A percentile compares a stretch with the other conserved stretches of the same genome.
These are phyloP conservation scores for Yamadazyma sp. DNA, from an alignment of 1,139 yeast genomes.

Conservation along the genomic window DNA sequence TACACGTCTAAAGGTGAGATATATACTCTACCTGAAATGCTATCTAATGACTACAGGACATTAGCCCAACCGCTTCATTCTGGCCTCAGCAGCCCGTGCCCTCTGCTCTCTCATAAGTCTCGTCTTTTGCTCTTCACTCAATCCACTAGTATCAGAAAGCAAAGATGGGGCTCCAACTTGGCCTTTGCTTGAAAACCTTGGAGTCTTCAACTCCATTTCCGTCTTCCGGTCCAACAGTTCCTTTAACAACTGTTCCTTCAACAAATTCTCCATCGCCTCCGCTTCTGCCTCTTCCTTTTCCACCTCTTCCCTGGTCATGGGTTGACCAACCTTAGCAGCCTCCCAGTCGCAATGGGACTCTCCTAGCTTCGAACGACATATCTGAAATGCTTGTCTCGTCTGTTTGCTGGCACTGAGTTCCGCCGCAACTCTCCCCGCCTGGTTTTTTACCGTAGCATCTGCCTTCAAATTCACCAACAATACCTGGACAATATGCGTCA, in stretches of 20 bases:
- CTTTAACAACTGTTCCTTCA: constrained; percentile 37
- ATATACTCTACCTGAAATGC: no score
- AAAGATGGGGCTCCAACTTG: constrained; percentile 23
- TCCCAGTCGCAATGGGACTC: constrained; percentile 72
- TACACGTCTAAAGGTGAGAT: no score
- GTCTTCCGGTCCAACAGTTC: constrained; percentile 43
- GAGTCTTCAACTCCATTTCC: constrained; percentile 37
- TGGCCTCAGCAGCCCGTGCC: constrained; percentile 95
- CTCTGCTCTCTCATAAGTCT: constrained; percentile 89
- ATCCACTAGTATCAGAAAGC: constrained; percentile 30
- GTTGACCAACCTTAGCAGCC: constrained; percentile 61
- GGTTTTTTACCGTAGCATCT: constrained; percentile 61
- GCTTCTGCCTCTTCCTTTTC: constrained; percentile 40
- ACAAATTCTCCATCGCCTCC: constrained; percentile 32
- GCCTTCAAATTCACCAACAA: constrained; percentile 67
- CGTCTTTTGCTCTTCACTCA: constrained; percentile 66
- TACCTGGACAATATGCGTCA: constrained; percentile 65
- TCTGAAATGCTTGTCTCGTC: constrained; percentile 60
- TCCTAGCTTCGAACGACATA: constrained; percentile 66
- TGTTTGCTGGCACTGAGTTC: constrained; percentile 45
- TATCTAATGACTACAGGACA: no score
- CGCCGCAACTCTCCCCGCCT: constrained; percentile 59
- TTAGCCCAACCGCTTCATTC: constrained; percentile 41
- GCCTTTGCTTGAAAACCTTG: constrained; percentile 32
- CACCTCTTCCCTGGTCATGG: constrained; percentile 65